Evolutionary conservation across 2,329 filamentous ascomycete genomes (phyloP), one percentile per base, ranked within the genome.

Genomic region (Microcera coccophila): DNA sequence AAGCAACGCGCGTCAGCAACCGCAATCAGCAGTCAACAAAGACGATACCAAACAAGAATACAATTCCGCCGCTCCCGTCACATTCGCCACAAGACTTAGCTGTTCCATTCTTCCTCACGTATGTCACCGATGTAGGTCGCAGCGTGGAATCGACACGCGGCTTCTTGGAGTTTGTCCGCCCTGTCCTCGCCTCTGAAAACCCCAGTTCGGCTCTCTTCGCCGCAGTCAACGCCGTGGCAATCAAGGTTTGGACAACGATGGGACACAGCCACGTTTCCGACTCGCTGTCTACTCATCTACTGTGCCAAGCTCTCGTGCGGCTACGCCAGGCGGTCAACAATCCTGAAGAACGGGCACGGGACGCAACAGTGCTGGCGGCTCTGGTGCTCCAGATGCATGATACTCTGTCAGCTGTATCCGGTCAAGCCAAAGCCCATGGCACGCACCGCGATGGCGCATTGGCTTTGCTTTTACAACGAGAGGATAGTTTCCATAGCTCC

Each of bases 321-420:
- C 21, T 53, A 2, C 47, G 41, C 2, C 5, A 28, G 10, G 50
- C 50, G 1, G 38, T 42, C 0, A 4, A 36, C 2, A 16, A 28
- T 1, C n/a, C 38, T 0, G 3, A 10, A 2, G 44, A 50, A 5
- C 31, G 36, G 8, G 29, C 9, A 0, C 17, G 19, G 0, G 47
- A 48, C 10, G 50, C 40, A 0, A 53, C 50, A 0, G 50, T 53
- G 2, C 3, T 53, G 1, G 36, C 50, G 1, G 40, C 44, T 1
- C 36, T 53, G 2, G 28, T 53, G n/a, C 20, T 53, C 1, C 50
- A 53, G 19, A 21, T 39, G 3, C 36, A 53, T 12, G 50, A 50
- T 2, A 53, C 47, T 5, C 1, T 50, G 1, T 42, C 50, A 0
- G 50, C 50, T 3, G 33, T 53, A 16, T 43, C 32, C 0, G 41